Base-by-base conservation (phyloP, 768 basidiomycete genomes). In the Mycena albidolilacea region DNA sequence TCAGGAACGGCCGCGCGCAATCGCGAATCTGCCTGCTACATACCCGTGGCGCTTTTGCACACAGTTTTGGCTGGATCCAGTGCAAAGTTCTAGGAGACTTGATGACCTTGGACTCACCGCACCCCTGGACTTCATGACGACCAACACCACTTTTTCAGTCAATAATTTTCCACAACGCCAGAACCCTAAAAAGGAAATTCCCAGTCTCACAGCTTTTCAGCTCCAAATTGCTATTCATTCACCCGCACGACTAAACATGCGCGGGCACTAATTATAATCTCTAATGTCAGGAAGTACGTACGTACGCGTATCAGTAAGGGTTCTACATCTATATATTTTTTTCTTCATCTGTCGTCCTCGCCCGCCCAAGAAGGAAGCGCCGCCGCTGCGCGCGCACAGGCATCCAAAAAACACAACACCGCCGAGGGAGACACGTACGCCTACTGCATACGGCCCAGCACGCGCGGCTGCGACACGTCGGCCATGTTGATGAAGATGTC, bases 401-500 rank as follows among this genome's bases (percentile, higher is more conserved):
- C 37, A 43, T 8, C 54, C 65, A 57, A 59, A n/a, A 67, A 60
- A 67, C 38, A 17, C 23, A 8, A 50, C 10, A 30, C 30, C 30
- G 30, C 30, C 30, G 9, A 48, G 14, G 23, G 14, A 15, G 12
- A 39, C 23, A 6, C 54, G 15, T 10, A 44, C 10, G 39, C n/a
- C 64, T 71, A 78, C 70, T 83, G 81, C 86, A 89, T 86, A 69
- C 85, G 84, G 60, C 87, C 93, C 74, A 95, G 82, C 75, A 96
- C 93, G 77, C 95, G 89, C 57, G 95, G 95, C 81, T 96, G 94
- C 74, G 89, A 87, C 52, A 96, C 84, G 78, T 95, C 94, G 30
- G 93, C 92, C 92, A 96, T 95, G 84, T 96, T 94, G 88, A 97
- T 97, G 84, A 95, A 96, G 86, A 97, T 96, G 80, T 97, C 96